phyloP scores from a whole-genome alignment of 352 stramenopile genomes.

The Sclerospora graminicola region DNA sequence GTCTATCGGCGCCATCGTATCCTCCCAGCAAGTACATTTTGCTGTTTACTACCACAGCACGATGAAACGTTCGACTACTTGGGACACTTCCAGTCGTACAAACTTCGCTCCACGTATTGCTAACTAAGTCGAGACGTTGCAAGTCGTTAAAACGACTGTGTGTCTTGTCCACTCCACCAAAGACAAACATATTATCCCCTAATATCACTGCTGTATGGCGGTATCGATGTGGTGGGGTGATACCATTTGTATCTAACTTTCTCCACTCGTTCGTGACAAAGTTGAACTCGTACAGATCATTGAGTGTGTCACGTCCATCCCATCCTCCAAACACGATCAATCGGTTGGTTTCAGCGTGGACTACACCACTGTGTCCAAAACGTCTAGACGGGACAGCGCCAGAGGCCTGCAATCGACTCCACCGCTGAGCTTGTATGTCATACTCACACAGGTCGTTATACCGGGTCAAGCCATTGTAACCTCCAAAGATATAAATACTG shows the following conservation, averaged over 20 bases:
- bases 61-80: constrained; percentile 82
- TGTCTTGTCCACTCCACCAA: constrained; percentile 83
- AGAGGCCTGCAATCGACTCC: constrained; percentile 35
- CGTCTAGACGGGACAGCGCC: constrained; percentile 48
- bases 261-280: constrained; percentile 64
- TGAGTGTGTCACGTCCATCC: constrained; percentile 79
- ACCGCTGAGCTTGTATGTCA: constrained; percentile 43
- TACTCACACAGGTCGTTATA: constrained; percentile 83
- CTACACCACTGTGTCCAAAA: constrained; percentile 78
- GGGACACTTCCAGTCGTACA: constrained; percentile 73
- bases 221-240: constrained; percentile 66
- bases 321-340: constrained; percentile 82
- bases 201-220: constrained; percentile 79
- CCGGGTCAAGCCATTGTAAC: constrained; percentile 74
- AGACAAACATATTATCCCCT: constrained; percentile 83
- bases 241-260: constrained; percentile 42
- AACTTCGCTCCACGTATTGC: constrained; percentile 78
- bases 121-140: constrained; percentile 63
- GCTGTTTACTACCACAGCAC: constrained; percentile 60
- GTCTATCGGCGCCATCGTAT: constrained; percentile 75
- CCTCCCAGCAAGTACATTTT: constrained; percentile 83
- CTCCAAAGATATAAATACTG: constrained; percentile 83
- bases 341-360: constrained; percentile 53
- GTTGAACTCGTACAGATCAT: constrained; percentile 74
- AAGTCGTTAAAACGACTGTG: constrained; percentile 84